These are phyloP conservation scores for Mastigamoeba balamuthi DNA, from an alignment of 78 protist species.

Conservation along the genomic window DNA sequence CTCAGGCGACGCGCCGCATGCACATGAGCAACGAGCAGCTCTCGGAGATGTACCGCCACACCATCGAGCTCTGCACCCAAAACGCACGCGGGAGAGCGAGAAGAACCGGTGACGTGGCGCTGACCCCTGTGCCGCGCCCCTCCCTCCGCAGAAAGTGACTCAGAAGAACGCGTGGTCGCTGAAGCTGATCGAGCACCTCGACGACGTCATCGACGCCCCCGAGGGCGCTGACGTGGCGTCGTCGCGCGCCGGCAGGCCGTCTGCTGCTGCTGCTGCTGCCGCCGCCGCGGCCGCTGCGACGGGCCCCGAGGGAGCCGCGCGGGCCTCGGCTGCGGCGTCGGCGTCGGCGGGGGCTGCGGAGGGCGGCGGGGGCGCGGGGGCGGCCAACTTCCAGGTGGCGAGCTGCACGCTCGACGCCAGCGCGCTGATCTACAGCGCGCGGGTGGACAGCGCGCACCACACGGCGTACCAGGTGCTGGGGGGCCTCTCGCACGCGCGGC, in stretches of 20 bases:
- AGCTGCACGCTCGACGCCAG: constrained; percentile 85
- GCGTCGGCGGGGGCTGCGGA: not conserved
- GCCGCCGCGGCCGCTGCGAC: too few species aligned
- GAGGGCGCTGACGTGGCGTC: constrained; percentile 4
- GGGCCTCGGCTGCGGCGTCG: not conserved
- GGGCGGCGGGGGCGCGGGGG: not conserved
- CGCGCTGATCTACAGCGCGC: constrained; percentile 73
- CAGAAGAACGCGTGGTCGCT: constrained; percentile 82
- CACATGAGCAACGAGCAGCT: constrained; percentile 35
- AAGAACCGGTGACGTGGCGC: not conserved
- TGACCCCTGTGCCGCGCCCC: not conserved
- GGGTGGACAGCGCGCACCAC: constrained; percentile 84
- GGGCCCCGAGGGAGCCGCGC: not conserved
- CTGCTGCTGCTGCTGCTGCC: too few species aligned
- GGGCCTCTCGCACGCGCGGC: constrained; percentile 26
- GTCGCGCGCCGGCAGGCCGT: not conserved
- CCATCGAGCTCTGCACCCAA: constrained; percentile 36
- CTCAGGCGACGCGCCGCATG: too few species aligned
- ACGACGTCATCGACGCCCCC: constrained; percentile 34
- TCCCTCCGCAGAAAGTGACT: constrained; percentile 68
- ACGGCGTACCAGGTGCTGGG: constrained; percentile 65
- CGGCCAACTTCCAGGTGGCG: constrained; percentile 79
- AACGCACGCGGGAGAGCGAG: constrained; percentile 11
- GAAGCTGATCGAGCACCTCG: constrained; percentile 71
- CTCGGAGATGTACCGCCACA: constrained; percentile 25